Evolutionary conservation across 805 yeast species (phyloP), one percentile per base, ranked within the genome.

Genomic region (Vanderwaltozyma verrucispora): DNA sequence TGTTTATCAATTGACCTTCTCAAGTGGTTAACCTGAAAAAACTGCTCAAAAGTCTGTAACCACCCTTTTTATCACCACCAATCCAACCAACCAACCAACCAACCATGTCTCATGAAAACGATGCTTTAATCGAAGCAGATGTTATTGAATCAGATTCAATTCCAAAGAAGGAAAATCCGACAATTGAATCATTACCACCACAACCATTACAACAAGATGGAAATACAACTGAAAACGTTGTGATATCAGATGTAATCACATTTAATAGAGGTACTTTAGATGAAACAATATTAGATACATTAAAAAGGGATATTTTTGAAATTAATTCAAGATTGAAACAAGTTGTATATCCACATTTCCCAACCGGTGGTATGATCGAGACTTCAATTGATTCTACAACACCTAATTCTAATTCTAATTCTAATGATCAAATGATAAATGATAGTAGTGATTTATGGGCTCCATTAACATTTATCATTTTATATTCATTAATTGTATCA

Each of bases 361-460:
- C 57, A 11, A 21, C 23, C 9, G 23, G 23, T 7, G 23, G 23
- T 21, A 21, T n/a, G n/a, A n/a, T n/a, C n/a, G n/a, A n/a, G n/a
- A 32, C 46, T 12, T 30, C 42, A 14, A 16, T 39, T 21, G 32
- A 6, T 10, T 11, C 23, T 26, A 18, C 12, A 5, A 24, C 11
- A 2, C 17, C 26, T 23, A 31, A 19, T 7, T 30, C 30, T 23
- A 33, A 26, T 12, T 16, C 15, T 7, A 28, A 27, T 21, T 13
- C 16, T 8, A 39, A 38, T 23, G 43, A 37, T 20, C 38, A 39
- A n/a, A 41, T 44, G 15, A n/a, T n/a, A n/a, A 34, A 47, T 3
- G 40, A 42, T 4, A 46, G 47, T 39, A 49, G 56, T 28, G 64
- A 60, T 39, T 45, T 60, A 8, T 60, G 64, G 64, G 64, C 64